phyloP scores from a whole-genome alignment of 495 filamentous ascomycete species.

The Cetradonia linearis region DNA sequence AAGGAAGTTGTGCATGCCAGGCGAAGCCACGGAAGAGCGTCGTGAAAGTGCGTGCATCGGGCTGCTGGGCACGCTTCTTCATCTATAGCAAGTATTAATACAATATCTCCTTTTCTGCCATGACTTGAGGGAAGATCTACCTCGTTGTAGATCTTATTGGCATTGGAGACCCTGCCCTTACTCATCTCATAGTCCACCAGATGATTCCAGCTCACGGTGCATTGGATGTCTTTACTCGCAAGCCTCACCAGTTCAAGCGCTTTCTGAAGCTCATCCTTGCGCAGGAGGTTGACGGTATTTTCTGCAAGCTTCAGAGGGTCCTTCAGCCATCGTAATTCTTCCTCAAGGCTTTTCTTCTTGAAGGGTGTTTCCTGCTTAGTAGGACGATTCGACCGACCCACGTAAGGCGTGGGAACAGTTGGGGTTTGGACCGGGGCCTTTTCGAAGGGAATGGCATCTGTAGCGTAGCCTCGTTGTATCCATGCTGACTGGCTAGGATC shows the following conservation, averaged over 20 bases:
- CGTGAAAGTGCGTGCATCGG: constrained; percentile 69
- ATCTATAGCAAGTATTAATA: constrained; percentile 45
- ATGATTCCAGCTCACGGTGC: constrained; percentile 77
- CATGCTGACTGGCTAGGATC: constrained; percentile 1
- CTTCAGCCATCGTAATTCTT: constrained; percentile 51
- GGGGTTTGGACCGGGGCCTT: neutral
- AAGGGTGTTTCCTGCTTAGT: neutral
- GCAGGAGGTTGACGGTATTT: constrained; percentile 47
- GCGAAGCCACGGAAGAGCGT: constrained; percentile 70
- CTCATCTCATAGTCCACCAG: constrained; percentile 62
- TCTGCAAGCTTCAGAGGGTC: constrained; percentile 59
- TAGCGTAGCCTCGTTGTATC: constrained; percentile 9
- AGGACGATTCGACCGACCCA: neutral
- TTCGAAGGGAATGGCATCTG: constrained; percentile 1
- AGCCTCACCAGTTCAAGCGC: constrained; percentile 55
- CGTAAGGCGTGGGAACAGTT: neutral
- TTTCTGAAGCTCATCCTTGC: constrained; percentile 44
- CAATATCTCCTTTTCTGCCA: neutral
- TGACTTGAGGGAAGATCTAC: constrained; percentile 32
- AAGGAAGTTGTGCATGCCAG: constrained; percentile 37
- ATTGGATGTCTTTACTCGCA: constrained; percentile 50
- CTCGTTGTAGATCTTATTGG: constrained; percentile 76
- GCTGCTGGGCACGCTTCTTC: constrained; percentile 77
- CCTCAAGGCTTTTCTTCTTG: constrained; percentile 25
- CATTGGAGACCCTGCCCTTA: constrained; percentile 44